A percentile compares a stretch with the other conserved stretches of the same genome.
These are phyloP conservation scores for Pleurotus tuoliensis DNA, from an alignment of 768 basidiomycete species.

Conservation along the genomic window DNA sequence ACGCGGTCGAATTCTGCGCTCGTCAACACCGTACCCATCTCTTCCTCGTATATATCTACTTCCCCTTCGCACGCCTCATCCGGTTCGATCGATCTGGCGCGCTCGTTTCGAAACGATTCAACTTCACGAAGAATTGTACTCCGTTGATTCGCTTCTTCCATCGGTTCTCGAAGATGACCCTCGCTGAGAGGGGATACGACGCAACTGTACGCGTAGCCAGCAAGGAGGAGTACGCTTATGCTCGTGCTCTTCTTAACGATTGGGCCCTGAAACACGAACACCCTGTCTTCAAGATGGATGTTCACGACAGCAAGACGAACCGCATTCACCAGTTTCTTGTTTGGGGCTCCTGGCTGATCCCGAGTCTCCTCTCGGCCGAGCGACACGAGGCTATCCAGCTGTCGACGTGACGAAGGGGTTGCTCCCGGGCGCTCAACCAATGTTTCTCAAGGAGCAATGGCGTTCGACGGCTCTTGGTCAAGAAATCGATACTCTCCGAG, in stretches of 20 bases:
- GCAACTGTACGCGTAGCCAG: not conserved
- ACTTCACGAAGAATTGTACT: conserved; percentile 10
- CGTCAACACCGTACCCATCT: conserved; percentile 23
- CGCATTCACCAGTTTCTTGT: not conserved
- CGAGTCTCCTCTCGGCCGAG: conserved; percentile 12
- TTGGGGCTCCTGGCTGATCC: not conserved
- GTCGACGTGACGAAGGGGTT: conserved; percentile 9
- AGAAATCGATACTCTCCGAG: conserved; percentile 18
- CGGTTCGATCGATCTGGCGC: conserved; percentile 28
- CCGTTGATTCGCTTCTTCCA: not conserved
- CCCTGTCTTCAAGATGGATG: not conserved
- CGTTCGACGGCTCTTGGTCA: conserved; percentile 1
- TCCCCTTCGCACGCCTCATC: conserved; percentile 22
- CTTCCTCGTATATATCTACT: conserved; percentile 24
- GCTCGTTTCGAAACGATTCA: conserved; percentile 24
- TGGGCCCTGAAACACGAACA: not conserved
- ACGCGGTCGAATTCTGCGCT: conserved; percentile 16
- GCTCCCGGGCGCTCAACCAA: not conserved
- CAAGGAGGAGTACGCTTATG: not conserved
- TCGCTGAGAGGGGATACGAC: not conserved
- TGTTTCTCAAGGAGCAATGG: conserved; percentile 27
- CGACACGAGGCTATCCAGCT: conserved; percentile 15
- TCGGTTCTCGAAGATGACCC: not conserved
- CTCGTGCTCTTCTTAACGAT: not conserved
- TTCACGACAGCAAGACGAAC: not conserved